A percentile compares a stretch with the other conserved stretches of the same genome.
Evolutionary conservation across 2,329 filamentous ascomycete species (phyloP).

Genomic region (Phialemonium atrogriseum): DNA sequence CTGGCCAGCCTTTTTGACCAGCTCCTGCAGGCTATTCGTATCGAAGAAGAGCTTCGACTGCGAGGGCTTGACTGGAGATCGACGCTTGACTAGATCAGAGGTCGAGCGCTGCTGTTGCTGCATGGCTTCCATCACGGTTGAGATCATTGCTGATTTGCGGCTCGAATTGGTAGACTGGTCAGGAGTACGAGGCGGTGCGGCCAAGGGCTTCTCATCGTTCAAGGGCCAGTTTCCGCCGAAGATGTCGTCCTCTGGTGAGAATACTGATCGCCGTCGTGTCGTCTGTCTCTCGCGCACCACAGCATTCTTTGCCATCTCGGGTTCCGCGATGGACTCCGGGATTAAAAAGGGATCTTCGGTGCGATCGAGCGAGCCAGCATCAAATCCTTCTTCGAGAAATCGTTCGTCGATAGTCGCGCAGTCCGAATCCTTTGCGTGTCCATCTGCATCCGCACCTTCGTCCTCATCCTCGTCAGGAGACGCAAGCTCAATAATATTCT

Average conservation of each 20-base stretch:
- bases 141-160: conserved; percentile 39
- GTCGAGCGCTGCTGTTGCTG: conserved; percentile 43
- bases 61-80: conserved; percentile 24
- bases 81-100: conserved; percentile 26
- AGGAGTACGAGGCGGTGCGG: conserved; percentile 31
- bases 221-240: conserved; percentile 46
- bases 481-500: conserved; percentile 81
- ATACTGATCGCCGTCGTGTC: conserved; percentile 51
- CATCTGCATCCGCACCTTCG: conserved; percentile 25
- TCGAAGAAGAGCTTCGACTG: conserved; percentile 56
- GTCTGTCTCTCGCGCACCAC: conserved; percentile 46
- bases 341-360: conserved; percentile 24
- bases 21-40: conserved; percentile 58
- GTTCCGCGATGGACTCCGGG: conserved; percentile 29
- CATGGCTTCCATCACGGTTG: conserved; percentile 57
- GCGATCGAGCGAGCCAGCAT: conserved; percentile 33
- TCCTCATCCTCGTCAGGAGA: conserved; percentile 56
- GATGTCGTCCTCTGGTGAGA: conserved; percentile 58
- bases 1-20: conserved; percentile 54
- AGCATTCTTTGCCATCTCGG: conserved; percentile 38
- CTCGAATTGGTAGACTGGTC: conserved; percentile 19
- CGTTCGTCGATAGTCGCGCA: conserved; percentile 32
- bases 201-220: conserved; percentile 25
- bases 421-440: conserved; percentile 29
- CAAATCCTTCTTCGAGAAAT: conserved; percentile 39